Percentiles rank a stretch among this genome's conserved stretches.
Conservation (phyloP, 2,329 filamentous ascomycete genomes). For the Ophiocordyceps unilateralis region DNA sequence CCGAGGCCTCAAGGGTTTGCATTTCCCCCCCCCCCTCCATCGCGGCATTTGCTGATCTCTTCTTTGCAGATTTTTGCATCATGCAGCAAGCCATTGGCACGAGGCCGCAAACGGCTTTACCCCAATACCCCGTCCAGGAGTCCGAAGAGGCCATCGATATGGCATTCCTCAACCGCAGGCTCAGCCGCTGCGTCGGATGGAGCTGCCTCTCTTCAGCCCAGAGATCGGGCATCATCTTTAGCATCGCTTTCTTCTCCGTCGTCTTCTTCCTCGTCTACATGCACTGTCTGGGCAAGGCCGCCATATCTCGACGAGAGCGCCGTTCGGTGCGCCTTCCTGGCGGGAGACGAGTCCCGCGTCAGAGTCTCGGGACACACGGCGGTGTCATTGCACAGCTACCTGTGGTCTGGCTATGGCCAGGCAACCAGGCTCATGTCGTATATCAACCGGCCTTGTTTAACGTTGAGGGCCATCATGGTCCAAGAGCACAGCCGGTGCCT, state of each 20-base stretch:
- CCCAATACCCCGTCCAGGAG: background rate
- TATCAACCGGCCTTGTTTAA: slow-evolving; percentile 2
- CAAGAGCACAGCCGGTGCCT: background rate
- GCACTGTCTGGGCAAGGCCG: slow-evolving; percentile 16
- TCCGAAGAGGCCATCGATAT: background rate
- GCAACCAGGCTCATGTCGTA: background rate
- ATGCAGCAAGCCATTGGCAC: too few species aligned
- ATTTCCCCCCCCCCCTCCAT: too few species aligned
- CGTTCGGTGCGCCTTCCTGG: slow-evolving; percentile 2
- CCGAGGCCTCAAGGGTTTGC: too few species aligned
- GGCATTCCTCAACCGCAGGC: background rate
- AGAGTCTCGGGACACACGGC: background rate
- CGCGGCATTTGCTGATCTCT: background rate
- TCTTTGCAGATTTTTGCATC: background rate
- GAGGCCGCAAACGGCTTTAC: background rate
- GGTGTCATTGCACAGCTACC: slow-evolving; percentile 1
- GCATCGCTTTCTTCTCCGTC: slow-evolving; percentile 12
- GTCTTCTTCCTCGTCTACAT: slow-evolving; percentile 14
- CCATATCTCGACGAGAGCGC: slow-evolving; percentile 2
- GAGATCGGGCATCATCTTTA: slow-evolving; percentile 22
- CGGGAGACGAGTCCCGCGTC: slow-evolving; percentile 2
- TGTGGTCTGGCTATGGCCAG: background rate
- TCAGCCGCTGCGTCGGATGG: slow-evolving; percentile 16
- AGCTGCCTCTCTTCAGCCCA: slow-evolving; percentile 19
- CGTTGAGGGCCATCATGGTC: background rate